Evolutionary conservation across 2,329 filamentous ascomycete genomes (phyloP).

Genomic region (Hymenoscyphus infarciens): DNA sequence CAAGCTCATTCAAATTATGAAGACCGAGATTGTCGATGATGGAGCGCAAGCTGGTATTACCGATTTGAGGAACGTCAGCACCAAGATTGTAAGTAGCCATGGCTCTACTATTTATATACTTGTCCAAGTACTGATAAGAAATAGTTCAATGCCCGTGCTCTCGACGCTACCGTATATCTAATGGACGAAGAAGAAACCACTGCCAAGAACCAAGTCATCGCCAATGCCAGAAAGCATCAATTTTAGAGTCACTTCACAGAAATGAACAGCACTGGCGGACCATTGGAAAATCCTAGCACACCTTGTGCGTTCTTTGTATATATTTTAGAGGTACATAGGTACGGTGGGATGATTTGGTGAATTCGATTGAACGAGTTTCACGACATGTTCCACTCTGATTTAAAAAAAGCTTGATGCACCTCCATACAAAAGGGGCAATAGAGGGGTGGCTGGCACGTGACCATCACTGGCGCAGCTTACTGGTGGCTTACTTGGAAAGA

Average conservation of each 20-base stretch:
- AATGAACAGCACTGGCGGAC: no score
- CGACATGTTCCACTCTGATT: no score
- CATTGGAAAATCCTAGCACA: no score
- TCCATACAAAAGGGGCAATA: no score
- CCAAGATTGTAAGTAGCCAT: slow-evolving; percentile 1
- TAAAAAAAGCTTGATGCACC: no score
- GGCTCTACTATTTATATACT: background rate
- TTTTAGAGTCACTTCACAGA: background rate
- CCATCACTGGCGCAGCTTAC: no score
- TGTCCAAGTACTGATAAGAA: background rate
- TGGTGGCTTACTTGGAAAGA: no score
- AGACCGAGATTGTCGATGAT: slow-evolving; percentile 25
- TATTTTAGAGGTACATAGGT: no score
- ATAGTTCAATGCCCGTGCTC: background rate
- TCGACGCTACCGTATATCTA: background rate
- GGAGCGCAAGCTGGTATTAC: slow-evolving; percentile 5
- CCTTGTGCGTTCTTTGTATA: no score
- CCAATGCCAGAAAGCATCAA: background rate
- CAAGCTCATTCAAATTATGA: slow-evolving; percentile 46
- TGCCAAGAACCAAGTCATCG: background rate
- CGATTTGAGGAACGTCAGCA: slow-evolving; percentile 4
- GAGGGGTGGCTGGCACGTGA: no score
- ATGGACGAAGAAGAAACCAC: background rate
- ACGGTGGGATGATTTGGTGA: no score
- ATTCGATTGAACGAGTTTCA: no score